Evolutionary conservation across 306 rosid species (phyloP), one percentile per base, ranked within the genome.

Genomic region (Rubus parviflorus): DNA sequence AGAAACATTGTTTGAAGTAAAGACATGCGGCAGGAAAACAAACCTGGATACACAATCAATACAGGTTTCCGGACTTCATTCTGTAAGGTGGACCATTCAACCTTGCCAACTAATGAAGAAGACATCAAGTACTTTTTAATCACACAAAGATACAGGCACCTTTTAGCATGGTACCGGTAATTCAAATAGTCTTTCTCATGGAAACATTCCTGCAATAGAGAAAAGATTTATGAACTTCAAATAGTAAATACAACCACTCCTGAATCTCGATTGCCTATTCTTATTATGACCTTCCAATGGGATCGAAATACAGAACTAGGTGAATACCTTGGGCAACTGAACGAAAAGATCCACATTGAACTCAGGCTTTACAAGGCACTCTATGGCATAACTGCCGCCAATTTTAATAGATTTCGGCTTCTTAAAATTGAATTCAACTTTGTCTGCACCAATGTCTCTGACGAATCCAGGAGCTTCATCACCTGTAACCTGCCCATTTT

Each of bases 101-200:
- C 91, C 90, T 85, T 89, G 22, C 71, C 75, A 79, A 92, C 62
- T 70, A 86, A 81, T 17, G 89, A 70, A 81, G 89, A 90, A 7
- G 81, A 81, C 77, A 80, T 86, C 89, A 95, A 75, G 83, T 88
- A 85, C 78, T 81, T 92, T 60, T 89, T 92, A 37, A 95, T 83
- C 81, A 90, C 75, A 81, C 96, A 87, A 7, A 95, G 95, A 85
- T 95, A 95, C 69, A 89, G 88, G 70, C 94, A 90, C 79, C 97
- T 87, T 85, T 92, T 95, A 20, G 87, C 97, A 78, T 92, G 90
- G 75, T 95, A 95, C 54, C 97, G 85, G 73, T 92, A 86, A 87
- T 95, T 95, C 75, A 95, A 85, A 84, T 95, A 95, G 77, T 95
- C 98, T 81, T 95, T 95, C 92, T 90, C 97, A 5, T 79, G 93